A percentile compares a stretch with the other conserved stretches of the same genome.
Conservation (phyloP, 1,139 yeast genomes). For the Sugiyamaella pinicola region DNA sequence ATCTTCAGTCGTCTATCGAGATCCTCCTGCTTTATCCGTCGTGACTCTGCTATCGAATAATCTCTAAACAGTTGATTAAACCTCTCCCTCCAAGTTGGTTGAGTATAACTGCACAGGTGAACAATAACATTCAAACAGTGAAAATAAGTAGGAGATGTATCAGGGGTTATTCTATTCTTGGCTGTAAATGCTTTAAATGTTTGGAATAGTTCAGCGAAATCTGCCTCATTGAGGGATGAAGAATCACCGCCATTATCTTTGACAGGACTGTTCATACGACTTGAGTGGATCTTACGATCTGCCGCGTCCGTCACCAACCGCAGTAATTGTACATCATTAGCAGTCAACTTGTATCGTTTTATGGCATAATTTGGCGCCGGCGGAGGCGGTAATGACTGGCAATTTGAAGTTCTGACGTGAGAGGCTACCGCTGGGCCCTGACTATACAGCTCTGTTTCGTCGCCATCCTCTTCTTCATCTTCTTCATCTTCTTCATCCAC, state of each 20-base stretch:
- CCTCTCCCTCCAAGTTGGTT: constrained; percentile 29
- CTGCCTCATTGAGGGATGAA: constrained; percentile 18
- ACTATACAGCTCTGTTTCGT: constrained; percentile 5
- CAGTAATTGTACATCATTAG: constrained; percentile 30
- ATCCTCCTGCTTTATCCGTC: constrained; percentile 2
- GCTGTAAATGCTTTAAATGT: constrained; percentile 32
- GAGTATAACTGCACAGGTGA: constrained; percentile 28
- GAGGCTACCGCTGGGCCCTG: no score
- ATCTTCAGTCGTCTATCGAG: constrained; percentile 3
- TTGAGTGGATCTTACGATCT: constrained; percentile 24
- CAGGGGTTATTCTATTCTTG: constrained; percentile 27
- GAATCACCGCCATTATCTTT: constrained; percentile 7
- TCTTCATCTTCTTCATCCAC: constrained; percentile 7
- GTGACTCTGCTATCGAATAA: constrained; percentile 24
- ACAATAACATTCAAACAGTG: constrained; percentile 30
- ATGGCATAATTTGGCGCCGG: constrained; percentile 1
- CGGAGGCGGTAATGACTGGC: neutral
- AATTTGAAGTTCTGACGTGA: neutral
- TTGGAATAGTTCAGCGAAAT: constrained; percentile 32
- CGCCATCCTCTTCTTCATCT: constrained; percentile 18
- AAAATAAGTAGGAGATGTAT: constrained; percentile 23
- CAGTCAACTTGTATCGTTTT: constrained; percentile 8
- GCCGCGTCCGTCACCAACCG: constrained; percentile 32
- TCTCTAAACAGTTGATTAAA: constrained; percentile 28
- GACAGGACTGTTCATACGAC: constrained; percentile 2